A percentile compares a stretch with the other conserved stretches of the same genome.
These are phyloP conservation scores for Pythium vanterpoolii DNA, from an alignment of 352 stramenopile genomes.

Conservation along the genomic window DNA sequence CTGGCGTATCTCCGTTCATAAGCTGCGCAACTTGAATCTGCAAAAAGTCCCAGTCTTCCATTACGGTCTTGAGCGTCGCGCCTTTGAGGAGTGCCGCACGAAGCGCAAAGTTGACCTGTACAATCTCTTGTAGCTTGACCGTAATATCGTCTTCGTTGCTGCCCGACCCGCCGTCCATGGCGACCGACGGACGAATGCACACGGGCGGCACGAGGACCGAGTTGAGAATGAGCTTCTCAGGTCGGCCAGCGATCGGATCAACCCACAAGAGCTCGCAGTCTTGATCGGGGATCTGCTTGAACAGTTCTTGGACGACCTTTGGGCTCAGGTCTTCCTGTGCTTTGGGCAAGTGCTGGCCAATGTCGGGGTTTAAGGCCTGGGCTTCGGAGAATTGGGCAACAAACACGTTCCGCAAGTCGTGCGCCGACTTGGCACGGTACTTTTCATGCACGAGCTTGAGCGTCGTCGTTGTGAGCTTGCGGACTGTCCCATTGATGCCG, in stretches of 20 bases:
- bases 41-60: slow-evolving; percentile 99
- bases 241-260: slow-evolving; percentile 90
- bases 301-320: slow-evolving; percentile 91
- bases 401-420: slow-evolving; percentile 84
- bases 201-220: slow-evolving; percentile 98
- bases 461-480: slow-evolving; percentile 96
- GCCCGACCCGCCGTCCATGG: slow-evolving; percentile 94
- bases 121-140: slow-evolving; percentile 99
- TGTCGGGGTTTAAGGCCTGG: slow-evolving; percentile 78
- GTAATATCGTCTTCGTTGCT: slow-evolving; percentile 99
- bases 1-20: slow-evolving; percentile 98
- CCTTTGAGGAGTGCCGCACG: slow-evolving; percentile 93
- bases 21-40: slow-evolving; percentile 97
- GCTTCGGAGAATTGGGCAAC: slow-evolving; percentile 80
- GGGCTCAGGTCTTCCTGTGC: slow-evolving; percentile 90
- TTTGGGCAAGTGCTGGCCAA: slow-evolving; percentile 83
- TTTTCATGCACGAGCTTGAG: slow-evolving; percentile 99
- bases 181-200: slow-evolving; percentile 97
- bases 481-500: slow-evolving; percentile 96
- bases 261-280: slow-evolving; percentile 98
- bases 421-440: slow-evolving; percentile 88
- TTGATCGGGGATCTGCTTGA: slow-evolving; percentile 95
- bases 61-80: slow-evolving; percentile 97
- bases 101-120: slow-evolving; percentile 98
- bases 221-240: slow-evolving; percentile 97